phyloP scores from a whole-genome alignment of 2,329 filamentous ascomycete genomes.

The Ceratocystiopsis minuta region DNA sequence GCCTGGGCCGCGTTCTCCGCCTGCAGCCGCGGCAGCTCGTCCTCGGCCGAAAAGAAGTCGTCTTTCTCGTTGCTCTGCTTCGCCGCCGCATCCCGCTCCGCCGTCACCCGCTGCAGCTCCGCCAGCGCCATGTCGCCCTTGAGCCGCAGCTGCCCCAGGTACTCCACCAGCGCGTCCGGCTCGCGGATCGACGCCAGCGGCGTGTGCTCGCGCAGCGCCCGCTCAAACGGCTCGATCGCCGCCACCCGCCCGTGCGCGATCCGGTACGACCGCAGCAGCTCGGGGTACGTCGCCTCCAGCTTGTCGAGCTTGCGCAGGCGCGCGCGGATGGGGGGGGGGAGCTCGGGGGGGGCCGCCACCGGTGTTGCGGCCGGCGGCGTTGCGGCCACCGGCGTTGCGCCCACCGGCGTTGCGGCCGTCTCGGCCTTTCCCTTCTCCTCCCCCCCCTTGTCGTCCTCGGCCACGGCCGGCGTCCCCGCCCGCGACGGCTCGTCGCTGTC shows the following conservation, averaged over 20 bases:
- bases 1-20: slow-evolving; percentile 49
- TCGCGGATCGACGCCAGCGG: slow-evolving; percentile 79
- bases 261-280: slow-evolving; percentile 79
- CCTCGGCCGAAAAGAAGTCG: slow-evolving; percentile 85
- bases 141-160: slow-evolving; percentile 68
- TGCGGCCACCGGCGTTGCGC: no score
- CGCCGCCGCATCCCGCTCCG: slow-evolving; percentile 62
- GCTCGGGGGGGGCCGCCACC: slow-evolving; percentile 22
- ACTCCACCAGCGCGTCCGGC: slow-evolving; percentile 69
- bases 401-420: no score
- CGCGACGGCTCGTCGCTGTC: slow-evolving; percentile 56
- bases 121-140: slow-evolving; percentile 89
- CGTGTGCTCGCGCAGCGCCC: slow-evolving; percentile 77
- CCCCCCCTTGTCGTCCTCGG: slow-evolving; percentile 1
- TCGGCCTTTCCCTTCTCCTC: not conserved
- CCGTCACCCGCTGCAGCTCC: slow-evolving; percentile 72
- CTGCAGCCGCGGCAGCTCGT: slow-evolving; percentile 69
- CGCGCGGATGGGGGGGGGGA: slow-evolving; percentile 55
- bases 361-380: not conserved
- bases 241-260: slow-evolving; percentile 75
- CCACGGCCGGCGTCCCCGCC: slow-evolving; percentile 4
- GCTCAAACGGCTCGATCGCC: slow-evolving; percentile 85
- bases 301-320: slow-evolving; percentile 79
- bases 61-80: slow-evolving; percentile 36
- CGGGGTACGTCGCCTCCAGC: slow-evolving; percentile 77